These are phyloP conservation scores for Fusarium paranaense DNA, from an alignment of 2,329 filamentous ascomycete species.

Conservation along the genomic window DNA sequence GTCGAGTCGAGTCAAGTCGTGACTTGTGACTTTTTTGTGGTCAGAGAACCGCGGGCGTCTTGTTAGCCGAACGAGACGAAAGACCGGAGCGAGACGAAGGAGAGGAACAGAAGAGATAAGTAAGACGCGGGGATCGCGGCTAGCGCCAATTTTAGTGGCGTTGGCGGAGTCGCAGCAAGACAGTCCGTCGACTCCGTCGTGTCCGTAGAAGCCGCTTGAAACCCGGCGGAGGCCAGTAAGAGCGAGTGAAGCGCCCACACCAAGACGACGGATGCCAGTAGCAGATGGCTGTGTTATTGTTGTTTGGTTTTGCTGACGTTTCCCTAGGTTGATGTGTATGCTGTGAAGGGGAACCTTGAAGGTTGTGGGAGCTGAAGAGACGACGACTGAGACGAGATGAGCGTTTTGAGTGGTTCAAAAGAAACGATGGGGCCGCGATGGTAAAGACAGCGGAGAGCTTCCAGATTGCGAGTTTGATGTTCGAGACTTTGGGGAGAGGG, in stretches of 20 bases:
- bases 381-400: background rate
- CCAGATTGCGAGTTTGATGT: conserved; percentile 10
- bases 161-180: conserved; percentile 40
- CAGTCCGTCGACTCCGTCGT: conserved; percentile 15
- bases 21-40: conserved; percentile 4
- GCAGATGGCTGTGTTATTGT: background rate
- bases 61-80: background rate
- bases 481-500: conserved; percentile 7
- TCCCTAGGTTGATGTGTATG: background rate
- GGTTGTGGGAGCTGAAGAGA: background rate
- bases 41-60: conserved; percentile 1
- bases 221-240: background rate
- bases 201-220: conserved; percentile 12
- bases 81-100: background rate
- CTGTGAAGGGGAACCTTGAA: background rate
- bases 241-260: background rate
- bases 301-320: background rate
- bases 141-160: conserved; percentile 42
- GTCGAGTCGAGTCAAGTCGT: background rate
- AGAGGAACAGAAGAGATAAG: conserved; percentile 26
- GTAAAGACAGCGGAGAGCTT: background rate
- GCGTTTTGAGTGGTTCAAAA: background rate
- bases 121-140: conserved; percentile 45
- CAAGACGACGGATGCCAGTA: background rate
- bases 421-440: background rate